Conservation (phyloP, 208 protist genomes). For the Leishmania aethiopica region DNA sequence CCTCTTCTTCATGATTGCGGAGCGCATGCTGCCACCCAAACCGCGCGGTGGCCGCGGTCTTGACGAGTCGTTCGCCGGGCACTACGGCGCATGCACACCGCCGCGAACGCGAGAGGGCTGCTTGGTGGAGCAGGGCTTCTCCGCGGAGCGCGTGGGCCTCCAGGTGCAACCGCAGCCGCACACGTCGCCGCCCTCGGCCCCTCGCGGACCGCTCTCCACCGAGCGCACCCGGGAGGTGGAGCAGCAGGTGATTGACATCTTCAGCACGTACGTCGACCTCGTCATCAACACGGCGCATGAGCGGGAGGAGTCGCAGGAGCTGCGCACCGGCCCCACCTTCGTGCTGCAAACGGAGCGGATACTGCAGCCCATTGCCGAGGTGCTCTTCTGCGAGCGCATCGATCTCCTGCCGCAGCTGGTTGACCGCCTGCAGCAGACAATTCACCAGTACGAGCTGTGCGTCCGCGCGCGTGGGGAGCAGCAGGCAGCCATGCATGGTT, state of each 20-base stretch:
- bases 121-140: neutral
- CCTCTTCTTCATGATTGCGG: conserved; percentile 72
- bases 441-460: conserved; percentile 71
- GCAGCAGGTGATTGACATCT: conserved; percentile 37
- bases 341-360: conserved; percentile 81
- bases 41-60: conserved; percentile 11
- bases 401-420: conserved; percentile 57
- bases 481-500: conserved; percentile 4
- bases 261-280: conserved; percentile 66
- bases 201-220: conserved; percentile 29
- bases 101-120: conserved; percentile 11
- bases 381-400: conserved; percentile 78
- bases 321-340: conserved; percentile 61
- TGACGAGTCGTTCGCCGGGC: conserved; percentile 17
- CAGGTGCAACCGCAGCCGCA: conserved; percentile 1
- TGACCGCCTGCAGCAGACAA: conserved; percentile 44
- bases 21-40: conserved; percentile 53
- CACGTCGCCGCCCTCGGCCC: neutral
- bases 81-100: conserved; percentile 29
- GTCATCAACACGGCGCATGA: conserved; percentile 76
- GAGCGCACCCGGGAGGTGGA: conserved; percentile 31
- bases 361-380: conserved; percentile 74
- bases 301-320: conserved; percentile 69
- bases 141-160: neutral
- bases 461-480: conserved; percentile 47